These are phyloP conservation scores for Trichocomaceae sp. DNA, from an alignment of 2,329 filamentous ascomycete genomes.

Conservation along the genomic window DNA sequence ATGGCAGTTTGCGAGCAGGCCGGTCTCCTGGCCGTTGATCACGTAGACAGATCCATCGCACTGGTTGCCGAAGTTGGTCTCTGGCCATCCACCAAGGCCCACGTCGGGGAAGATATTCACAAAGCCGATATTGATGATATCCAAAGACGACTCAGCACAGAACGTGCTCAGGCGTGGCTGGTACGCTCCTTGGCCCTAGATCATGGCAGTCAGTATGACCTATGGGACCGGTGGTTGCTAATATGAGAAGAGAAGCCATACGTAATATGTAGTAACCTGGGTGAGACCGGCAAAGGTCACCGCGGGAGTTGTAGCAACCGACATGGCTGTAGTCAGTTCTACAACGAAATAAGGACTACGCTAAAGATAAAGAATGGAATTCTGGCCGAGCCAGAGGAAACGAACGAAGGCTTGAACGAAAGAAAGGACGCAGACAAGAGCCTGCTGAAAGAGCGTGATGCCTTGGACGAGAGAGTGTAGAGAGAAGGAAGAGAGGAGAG, in stretches of 20 bases:
- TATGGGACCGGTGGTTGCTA: too few relatives aligned
- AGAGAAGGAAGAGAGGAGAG: neutral
- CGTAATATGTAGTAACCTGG: slow-evolving; percentile 12
- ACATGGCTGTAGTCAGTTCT: neutral
- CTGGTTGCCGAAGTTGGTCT: slow-evolving; percentile 52
- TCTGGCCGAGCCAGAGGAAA: slow-evolving; percentile 35
- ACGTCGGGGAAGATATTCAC: slow-evolving; percentile 49
- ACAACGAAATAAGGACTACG: neutral
- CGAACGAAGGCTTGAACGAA: slow-evolving; percentile 38
- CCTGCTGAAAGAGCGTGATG: slow-evolving; percentile 8
- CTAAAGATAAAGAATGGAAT: slow-evolving; percentile 28
- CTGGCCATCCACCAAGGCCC: slow-evolving; percentile 41
- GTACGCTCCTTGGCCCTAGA: slow-evolving; percentile 46
- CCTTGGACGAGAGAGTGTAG: neutral
- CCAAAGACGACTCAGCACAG: slow-evolving; percentile 46
- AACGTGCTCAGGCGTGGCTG: slow-evolving; percentile 46
- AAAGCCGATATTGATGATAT: slow-evolving; percentile 53
- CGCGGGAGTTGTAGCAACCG: neutral
- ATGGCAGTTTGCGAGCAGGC: slow-evolving; percentile 40
- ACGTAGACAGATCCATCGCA: slow-evolving; percentile 40
- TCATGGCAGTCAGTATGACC: slow-evolving; percentile 13
- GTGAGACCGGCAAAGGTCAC: slow-evolving; percentile 9
- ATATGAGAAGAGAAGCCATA: neutral
- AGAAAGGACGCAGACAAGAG: slow-evolving; percentile 52
- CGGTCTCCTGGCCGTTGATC: slow-evolving; percentile 30